Base-by-base conservation (phyloP, 345 rosid genomes). In the Euphorbia lathyris region DNA sequence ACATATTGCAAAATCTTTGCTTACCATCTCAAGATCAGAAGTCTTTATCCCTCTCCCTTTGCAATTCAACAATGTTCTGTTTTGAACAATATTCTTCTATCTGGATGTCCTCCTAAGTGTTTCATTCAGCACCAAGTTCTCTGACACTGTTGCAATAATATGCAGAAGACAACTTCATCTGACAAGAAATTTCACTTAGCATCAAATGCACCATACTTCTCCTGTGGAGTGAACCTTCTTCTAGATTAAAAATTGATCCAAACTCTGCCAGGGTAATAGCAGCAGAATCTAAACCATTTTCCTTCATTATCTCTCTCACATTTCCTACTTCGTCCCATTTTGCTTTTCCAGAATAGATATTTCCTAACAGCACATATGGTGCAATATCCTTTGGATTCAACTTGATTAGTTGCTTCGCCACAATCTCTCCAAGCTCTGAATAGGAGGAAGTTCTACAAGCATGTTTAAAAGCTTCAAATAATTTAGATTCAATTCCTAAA, bases 241-340 rank as follows among this genome's bases (percentile, higher is more conserved):
- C 63, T 55, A 23, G 5, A 26, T 26, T 58, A 53, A 26, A 61
- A 61, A 20, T 67, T 9, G 65, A 73, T 11, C 50, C 58, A 17
- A 51, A 23, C 56, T 75, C 72, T 65, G 60, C 71, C 23, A 36
- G 67, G 62, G 29, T 75, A 67, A 71, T 30, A 43, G 42, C 6
- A 66, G 76, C 74, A 65, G 68, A 73, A 59, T 70, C 69, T 29
- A 84, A 65, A 22, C 77, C 78, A 47, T 57, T 75, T 50, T 85
- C 84, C 75, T 72, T 71, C 67, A 88, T 78, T 56, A 81, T 67
- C 68, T 50, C 76, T 78, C 89, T 81, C 60, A 83, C 68, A 30
- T 65, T 74, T 76, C 86, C 96, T 32, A 83, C 82, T 32, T 78
- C 79, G 2, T 74, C 76, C 90, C 87, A 90, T 57, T 78, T 84